These are phyloP conservation scores for Chrysoporthe cubensis DNA, from an alignment of 2,329 filamentous ascomycete species.

Conservation along the genomic window DNA sequence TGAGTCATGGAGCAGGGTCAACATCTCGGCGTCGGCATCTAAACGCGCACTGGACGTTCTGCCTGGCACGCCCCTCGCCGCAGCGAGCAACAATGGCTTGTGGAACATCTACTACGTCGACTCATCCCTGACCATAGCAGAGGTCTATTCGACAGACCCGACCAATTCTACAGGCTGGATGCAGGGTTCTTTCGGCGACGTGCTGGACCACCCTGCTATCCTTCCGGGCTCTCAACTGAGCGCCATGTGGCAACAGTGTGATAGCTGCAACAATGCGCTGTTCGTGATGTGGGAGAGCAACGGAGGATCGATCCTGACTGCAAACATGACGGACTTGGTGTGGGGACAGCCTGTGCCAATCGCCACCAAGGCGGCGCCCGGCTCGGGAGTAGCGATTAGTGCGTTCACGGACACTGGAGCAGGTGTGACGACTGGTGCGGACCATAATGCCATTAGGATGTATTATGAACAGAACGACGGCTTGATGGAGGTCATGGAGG, in stretches of 20 bases:
- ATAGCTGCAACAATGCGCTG: constrained; percentile 27
- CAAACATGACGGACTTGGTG: constrained; percentile 22
- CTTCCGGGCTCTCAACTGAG: constrained; percentile 21
- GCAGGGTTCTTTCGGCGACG: constrained; percentile 18
- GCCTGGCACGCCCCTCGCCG: constrained; percentile 26
- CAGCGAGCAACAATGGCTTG: constrained; percentile 25
- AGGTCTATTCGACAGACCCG: constrained; percentile 25
- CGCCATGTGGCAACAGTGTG: constrained; percentile 28
- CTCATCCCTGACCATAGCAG: constrained; percentile 19
- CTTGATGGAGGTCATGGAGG: constrained; percentile 25
- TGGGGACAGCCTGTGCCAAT: constrained; percentile 20
- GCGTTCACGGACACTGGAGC: constrained; percentile 24
- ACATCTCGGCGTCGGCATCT: constrained; percentile 18
- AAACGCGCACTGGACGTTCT: constrained; percentile 21
- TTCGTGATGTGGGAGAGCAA: constrained; percentile 28
- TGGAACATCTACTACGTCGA: constrained; percentile 28
- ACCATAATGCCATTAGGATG: constrained; percentile 22
- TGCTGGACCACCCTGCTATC: constrained; percentile 13
- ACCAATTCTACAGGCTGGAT: constrained; percentile 11
- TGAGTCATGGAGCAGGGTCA: constrained; percentile 15
- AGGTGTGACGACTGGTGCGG: constrained; percentile 10
- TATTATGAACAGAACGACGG: constrained; percentile 19
- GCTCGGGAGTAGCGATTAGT: constrained; percentile 24
- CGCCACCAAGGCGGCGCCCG: constrained; percentile 11
- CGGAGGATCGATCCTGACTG: constrained; percentile 18